These are phyloP conservation scores for Pseudogymnoascus sp. DNA, from an alignment of 2,329 filamentous ascomycete genomes.

Conservation along the genomic window DNA sequence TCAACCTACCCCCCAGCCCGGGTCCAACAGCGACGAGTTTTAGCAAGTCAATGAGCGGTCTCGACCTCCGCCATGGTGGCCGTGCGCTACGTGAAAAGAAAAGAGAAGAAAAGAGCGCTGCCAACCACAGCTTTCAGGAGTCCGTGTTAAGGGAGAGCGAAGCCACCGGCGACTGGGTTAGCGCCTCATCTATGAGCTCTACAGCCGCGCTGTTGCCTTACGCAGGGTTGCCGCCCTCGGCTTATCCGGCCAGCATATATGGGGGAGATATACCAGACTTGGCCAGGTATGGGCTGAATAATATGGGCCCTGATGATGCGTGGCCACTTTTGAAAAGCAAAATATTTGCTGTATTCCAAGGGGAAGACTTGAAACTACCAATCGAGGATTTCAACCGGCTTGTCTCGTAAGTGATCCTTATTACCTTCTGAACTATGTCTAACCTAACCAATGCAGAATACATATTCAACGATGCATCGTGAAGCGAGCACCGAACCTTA, in stretches of 20 bases:
- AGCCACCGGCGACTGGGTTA: conserved; percentile 37
- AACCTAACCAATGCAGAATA: conserved; percentile 33
- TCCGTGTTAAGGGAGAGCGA: conserved; percentile 26
- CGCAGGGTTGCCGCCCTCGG: conserved; percentile 17
- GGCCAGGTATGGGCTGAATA: conserved; percentile 54
- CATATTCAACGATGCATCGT: conserved; percentile 73
- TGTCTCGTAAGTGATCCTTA: conserved; percentile 40
- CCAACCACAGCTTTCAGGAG: conserved; percentile 15
- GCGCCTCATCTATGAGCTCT: conserved; percentile 43
- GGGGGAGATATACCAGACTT: conserved; percentile 45
- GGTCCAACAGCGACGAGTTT: conserved; percentile 58
- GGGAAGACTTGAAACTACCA: conserved; percentile 68
- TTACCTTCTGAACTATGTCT: not conserved
- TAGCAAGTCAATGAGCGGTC: conserved; percentile 70
- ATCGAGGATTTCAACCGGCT: conserved; percentile 77
- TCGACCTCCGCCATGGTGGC: conserved; percentile 70
- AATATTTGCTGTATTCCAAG: conserved; percentile 69
- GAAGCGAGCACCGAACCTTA: conserved; percentile 57
- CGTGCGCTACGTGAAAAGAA: conserved; percentile 73
- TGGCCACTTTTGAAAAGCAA: conserved; percentile 75
- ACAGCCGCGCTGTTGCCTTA: conserved; percentile 31
- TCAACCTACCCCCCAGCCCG: conserved; percentile 65
- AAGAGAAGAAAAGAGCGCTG: conserved; percentile 55
- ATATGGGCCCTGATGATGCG: conserved; percentile 67
- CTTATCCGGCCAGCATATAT: conserved; percentile 32